These are phyloP conservation scores for Neurospora sp. DNA, from an alignment of 495 filamentous ascomycete genomes.

Conservation along the genomic window DNA sequence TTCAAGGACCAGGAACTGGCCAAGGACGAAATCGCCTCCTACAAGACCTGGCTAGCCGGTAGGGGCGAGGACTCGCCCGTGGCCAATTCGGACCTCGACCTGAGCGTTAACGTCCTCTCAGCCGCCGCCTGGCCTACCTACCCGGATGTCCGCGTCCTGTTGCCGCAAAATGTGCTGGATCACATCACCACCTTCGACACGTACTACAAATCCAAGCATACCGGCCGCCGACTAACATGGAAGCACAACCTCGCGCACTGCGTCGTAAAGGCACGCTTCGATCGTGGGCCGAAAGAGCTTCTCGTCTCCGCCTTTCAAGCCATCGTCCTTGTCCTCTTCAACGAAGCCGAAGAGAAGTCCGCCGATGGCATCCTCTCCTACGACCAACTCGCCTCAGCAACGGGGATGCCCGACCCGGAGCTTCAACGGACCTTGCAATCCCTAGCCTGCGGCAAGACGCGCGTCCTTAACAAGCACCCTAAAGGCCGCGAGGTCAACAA, in stretches of 20 bases:
- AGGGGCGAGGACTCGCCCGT: constrained; percentile 31
- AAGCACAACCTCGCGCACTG: constrained; percentile 86
- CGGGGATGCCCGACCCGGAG: constrained; percentile 57
- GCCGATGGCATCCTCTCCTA: constrained; percentile 46
- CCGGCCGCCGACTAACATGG: constrained; percentile 77
- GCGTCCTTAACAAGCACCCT: constrained; percentile 78
- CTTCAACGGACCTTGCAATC: constrained; percentile 86
- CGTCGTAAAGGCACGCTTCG: constrained; percentile 67
- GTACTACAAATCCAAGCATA: constrained; percentile 80
- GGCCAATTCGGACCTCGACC: constrained; percentile 51
- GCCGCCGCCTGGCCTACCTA: constrained; percentile 88
- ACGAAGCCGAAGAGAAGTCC: constrained; percentile 43
- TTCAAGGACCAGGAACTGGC: constrained; percentile 95
- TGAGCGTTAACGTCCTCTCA: constrained; percentile 78
- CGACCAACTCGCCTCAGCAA: constrained; percentile 54
- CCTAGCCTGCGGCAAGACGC: constrained; percentile 78
- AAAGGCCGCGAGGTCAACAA: constrained; percentile 68
- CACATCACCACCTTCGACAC: constrained; percentile 64
- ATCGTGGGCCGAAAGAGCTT: constrained; percentile 71
- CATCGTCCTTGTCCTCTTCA: constrained; percentile 87
- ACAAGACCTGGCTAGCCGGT: constrained; percentile 41
- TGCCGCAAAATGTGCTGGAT: constrained; percentile 60
- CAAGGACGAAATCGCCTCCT: constrained; percentile 71
- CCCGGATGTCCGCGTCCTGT: constrained; percentile 61
- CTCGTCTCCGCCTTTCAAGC: constrained; percentile 85